Base-by-base conservation (phyloP, 1,284 basidiomycete species). In the Athelia psychrophila region DNA sequence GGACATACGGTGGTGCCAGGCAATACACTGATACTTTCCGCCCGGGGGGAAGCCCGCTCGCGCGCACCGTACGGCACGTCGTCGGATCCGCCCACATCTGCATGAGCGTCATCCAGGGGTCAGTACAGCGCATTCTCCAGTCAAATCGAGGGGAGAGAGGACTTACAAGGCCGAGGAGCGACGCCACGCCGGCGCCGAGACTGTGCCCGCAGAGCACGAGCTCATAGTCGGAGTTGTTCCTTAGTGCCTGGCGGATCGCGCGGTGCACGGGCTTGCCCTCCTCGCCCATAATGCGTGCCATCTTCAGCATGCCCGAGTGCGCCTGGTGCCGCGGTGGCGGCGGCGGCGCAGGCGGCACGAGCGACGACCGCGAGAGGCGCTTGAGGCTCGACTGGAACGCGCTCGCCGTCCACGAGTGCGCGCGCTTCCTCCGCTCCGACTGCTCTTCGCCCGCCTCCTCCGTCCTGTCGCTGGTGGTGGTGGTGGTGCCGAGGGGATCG, bases 31-130 rank as follows among this genome's bases (percentile, higher is more conserved):
- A 83, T 8, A 91, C 82, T 5, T 78, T 73, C 3, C 88, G 76
- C 30, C 80, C 81, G 3, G 75, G 69, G 4, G 91, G 89, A 8
- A 93, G 75, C 4, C 89, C 86, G 53, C 86, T 87, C 15, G 82
- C 78, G 18, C 69, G 72, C 35, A 89, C 84, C 0, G 88, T 92
- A 42, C 86, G 71, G 54, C 89, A 89, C 1, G 84, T 91, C 55
- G 71, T 76, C 16, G 87, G 86, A 63, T 91, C 86, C 2, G 89
- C 88, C 91, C 91, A 93, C 79, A 90, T 88, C 88, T 90, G 58
- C 33, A 42, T 5, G 38, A n/a, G n/a, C n/a, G n/a, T n/a, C n/a
- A n/a, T n/a, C n/a, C n/a, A n/a, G 20, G n/a, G 9, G n/a, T 42
- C 38, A 45, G 33, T 3, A 48, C 27, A 24, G 25, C 18, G n/a